Evolutionary conservation across 345 rosid species (phyloP), one percentile per base, ranked within the genome.

Genomic region (Ailanthus altissimus): DNA sequence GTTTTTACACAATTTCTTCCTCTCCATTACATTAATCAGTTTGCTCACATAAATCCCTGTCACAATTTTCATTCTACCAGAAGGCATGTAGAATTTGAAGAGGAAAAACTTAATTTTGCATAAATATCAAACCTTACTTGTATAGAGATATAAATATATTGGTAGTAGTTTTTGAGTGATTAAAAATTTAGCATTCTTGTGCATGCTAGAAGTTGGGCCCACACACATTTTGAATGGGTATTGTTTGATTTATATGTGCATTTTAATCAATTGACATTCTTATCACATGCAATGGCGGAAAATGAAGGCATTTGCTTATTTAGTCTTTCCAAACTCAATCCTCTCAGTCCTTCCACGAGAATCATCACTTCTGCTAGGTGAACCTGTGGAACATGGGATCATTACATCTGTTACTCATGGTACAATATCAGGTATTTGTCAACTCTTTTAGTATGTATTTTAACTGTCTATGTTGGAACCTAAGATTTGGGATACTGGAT

Each of bases 401-500:
- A 84, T 95, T 74, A 92, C 98, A 63, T 93, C 98, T 66, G 88
- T 90, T 62, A 92, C 97, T 28, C 81, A 88, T 51, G 97, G 97
- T 47, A 86, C 74, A 60, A 93, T 93, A 91, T 81, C 96, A 84
- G 99, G 98, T 93, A 90, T 3, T 32, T 79, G 62, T 73, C 4
- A 47, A 70, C 28, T 60, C 62, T 8, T 51, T 21, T 46, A 38
- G 2, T 73, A 62, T 60, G 46, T 54, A n/a, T 38, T 28, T 1
- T n/a, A 51, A 53, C 63, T 11, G 26, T 70, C 2, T 64, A n/a
- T 50, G 60, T 26, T 47, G 20, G 15, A 6, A 11, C 26, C 57
- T 53, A 23, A 16, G 21, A 1, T 23, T 50, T 42, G n/a, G 58
- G 21, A 13, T 38, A 5, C 40, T 20, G 23, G 36, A 63, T 62